phyloP scores from a whole-genome alignment of 2,329 filamentous ascomycete genomes.

The Alternaria rosae region DNA sequence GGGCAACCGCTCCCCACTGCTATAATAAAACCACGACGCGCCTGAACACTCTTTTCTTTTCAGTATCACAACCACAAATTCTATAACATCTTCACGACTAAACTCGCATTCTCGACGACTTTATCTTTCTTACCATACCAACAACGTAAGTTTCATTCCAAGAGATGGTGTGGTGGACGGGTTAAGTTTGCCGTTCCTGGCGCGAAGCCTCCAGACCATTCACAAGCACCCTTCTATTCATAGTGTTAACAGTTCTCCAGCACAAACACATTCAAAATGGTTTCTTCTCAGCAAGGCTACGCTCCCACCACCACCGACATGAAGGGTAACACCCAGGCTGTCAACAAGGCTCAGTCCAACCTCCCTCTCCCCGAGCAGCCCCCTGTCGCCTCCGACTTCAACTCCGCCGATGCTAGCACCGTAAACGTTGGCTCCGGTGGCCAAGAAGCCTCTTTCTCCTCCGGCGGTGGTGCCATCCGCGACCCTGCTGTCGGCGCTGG shows the following conservation, averaged over 20 bases:
- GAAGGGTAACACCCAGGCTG: slow-evolving; percentile 57
- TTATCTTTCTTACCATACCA: slow-evolving; percentile 8
- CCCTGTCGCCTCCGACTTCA: slow-evolving; percentile 77
- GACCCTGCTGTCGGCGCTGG: slow-evolving; percentile 61
- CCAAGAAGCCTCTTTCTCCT: slow-evolving; percentile 53
- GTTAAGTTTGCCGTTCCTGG: neutral
- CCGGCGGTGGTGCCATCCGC: slow-evolving; percentile 55
- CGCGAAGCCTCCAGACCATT: neutral
- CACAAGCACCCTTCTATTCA: neutral
- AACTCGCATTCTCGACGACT: neutral
- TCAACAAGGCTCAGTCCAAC: slow-evolving; percentile 73
- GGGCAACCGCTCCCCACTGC: slow-evolving; percentile 11
- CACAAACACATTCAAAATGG: slow-evolving; percentile 26
- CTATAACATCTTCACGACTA: neutral
- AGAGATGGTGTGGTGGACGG: neutral
- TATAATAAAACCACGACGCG: slow-evolving; percentile 21
- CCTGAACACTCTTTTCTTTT: slow-evolving; percentile 1
- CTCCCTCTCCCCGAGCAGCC: slow-evolving; percentile 82
- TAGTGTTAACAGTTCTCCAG: neutral
- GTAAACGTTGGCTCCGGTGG: slow-evolving; percentile 75
- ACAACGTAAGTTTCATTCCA: slow-evolving; percentile 13
- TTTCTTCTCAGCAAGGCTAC: slow-evolving; percentile 36
- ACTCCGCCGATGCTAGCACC: slow-evolving; percentile 72
- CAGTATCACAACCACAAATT: slow-evolving; percentile 8
- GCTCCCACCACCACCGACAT: slow-evolving; percentile 30